Conservation (phyloP, 139 green algal genomes). For the Closterium sp. region DNA sequence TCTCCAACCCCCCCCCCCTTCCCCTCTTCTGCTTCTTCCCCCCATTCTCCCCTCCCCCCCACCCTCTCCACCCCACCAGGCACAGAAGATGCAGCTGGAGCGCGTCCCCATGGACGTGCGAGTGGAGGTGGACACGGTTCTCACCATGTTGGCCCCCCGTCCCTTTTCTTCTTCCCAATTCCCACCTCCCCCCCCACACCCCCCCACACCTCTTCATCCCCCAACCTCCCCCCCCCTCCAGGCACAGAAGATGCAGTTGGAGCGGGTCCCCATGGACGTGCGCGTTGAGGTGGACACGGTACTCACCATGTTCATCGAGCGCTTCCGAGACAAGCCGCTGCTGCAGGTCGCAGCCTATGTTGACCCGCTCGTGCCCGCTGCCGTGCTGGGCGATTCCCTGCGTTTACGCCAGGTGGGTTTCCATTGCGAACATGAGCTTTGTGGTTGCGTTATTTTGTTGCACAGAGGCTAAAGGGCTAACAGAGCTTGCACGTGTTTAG, state of each 20-base stretch:
- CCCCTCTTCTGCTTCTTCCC: no score
- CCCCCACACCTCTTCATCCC: no score
- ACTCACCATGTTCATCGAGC: conserved; percentile 9
- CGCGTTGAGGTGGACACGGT: no score
- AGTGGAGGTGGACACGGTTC: background rate
- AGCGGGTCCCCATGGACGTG: no score
- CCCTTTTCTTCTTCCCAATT: no score
- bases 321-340: background rate
- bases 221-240: no score
- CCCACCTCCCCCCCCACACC: background rate
- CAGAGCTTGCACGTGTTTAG: no score
- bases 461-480: no score
- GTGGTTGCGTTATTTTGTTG: no score
- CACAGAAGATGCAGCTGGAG: background rate
- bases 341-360: conserved; percentile 14
- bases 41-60: background rate
- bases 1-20: background rate
- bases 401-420: conserved; percentile 29
- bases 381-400: background rate
- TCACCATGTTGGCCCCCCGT: background rate
- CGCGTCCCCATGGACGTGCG: background rate
- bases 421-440: no score
- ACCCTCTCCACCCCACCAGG: background rate
- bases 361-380: background rate
- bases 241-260: no score